These are phyloP conservation scores for Escallonia rubra DNA, from an alignment of 129 eudicot genomes.

Conservation along the genomic window DNA sequence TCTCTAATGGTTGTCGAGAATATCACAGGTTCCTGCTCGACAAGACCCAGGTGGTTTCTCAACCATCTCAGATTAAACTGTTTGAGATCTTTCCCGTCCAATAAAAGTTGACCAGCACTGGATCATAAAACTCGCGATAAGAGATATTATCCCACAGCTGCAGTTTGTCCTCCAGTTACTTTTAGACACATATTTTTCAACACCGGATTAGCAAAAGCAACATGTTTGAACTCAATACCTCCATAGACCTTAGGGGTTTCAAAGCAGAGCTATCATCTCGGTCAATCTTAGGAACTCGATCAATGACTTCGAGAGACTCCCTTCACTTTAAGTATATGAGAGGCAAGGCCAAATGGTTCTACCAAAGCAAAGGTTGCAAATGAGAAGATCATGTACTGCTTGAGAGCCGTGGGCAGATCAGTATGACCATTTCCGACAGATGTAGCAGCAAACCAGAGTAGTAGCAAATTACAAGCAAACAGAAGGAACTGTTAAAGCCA, in stretches of 20 bases:
- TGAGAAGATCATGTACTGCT: slow-evolving; percentile 37
- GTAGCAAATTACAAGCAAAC: slow-evolving; percentile 31
- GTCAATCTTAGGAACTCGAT: slow-evolving; percentile 42
- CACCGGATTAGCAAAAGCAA: slow-evolving; percentile 50
- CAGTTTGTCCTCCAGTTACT: slow-evolving; percentile 50
- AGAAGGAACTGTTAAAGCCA: slow-evolving; percentile 33
- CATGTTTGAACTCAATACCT: slow-evolving; percentile 50
- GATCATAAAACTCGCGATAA: slow-evolving; percentile 43
- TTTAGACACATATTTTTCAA: slow-evolving; percentile 47
- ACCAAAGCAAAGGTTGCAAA: slow-evolving; percentile 37
- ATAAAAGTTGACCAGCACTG: too few species aligned
- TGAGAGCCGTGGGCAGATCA: slow-evolving; percentile 27
- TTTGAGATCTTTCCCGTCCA: too few species aligned
- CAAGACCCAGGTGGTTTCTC: too few species aligned
- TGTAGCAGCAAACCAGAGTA: slow-evolving; percentile 25
- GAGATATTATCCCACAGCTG: slow-evolving; percentile 55
- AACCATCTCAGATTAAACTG: too few species aligned
- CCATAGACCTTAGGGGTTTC: slow-evolving; percentile 54
- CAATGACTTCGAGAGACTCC: slow-evolving; percentile 43
- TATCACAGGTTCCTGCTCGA: too few species aligned
- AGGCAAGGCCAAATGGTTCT: slow-evolving; percentile 55
- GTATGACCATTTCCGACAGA: slow-evolving; percentile 9
- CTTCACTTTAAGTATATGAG: slow-evolving; percentile 41
- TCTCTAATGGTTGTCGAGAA: slow-evolving; percentile 64
- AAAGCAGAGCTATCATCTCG: slow-evolving; percentile 43